These are phyloP conservation scores for Prunus kanzakura DNA, from an alignment of 306 rosid genomes.

Conservation along the genomic window DNA sequence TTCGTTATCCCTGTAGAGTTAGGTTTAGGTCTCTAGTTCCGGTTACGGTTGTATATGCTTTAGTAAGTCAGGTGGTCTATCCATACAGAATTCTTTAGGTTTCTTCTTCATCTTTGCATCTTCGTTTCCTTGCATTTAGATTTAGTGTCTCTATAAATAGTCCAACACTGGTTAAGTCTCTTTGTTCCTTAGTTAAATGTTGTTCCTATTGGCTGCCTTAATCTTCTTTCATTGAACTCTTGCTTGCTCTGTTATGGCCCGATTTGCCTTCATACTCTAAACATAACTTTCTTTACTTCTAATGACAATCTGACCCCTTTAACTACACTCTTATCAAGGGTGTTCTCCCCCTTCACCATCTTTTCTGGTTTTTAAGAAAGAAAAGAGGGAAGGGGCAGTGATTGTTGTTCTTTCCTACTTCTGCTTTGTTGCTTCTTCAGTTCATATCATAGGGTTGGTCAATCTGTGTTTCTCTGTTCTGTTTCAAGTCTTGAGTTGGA, in stretches of 20 bases:
- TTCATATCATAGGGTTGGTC: slow-evolving; percentile 29
- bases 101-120: background rate
- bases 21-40: slow-evolving; percentile 7
- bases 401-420: slow-evolving; percentile 25
- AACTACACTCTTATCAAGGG: slow-evolving; percentile 29
- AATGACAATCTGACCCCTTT: slow-evolving; percentile 20
- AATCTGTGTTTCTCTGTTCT: slow-evolving; percentile 24
- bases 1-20: slow-evolving; percentile 2
- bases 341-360: slow-evolving; percentile 36
- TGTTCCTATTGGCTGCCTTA: slow-evolving; percentile 10
- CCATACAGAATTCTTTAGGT: slow-evolving; percentile 18
- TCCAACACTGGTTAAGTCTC: background rate
- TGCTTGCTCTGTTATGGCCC: background rate
- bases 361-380: slow-evolving; percentile 67
- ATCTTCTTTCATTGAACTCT: slow-evolving; percentile 16
- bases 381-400: slow-evolving; percentile 52
- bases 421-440: slow-evolving; percentile 28
- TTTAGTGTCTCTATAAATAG: slow-evolving; percentile 1
- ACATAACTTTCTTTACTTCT: slow-evolving; percentile 18
- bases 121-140: slow-evolving; percentile 1
- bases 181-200: background rate
- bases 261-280: slow-evolving; percentile 18
- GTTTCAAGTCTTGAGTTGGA: slow-evolving; percentile 12
- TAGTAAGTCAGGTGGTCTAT: slow-evolving; percentile 13
- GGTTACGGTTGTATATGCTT: slow-evolving; percentile 12